phyloP scores from a whole-genome alignment of 768 basidiomycete species.

The Lactarius psammicola region DNA sequence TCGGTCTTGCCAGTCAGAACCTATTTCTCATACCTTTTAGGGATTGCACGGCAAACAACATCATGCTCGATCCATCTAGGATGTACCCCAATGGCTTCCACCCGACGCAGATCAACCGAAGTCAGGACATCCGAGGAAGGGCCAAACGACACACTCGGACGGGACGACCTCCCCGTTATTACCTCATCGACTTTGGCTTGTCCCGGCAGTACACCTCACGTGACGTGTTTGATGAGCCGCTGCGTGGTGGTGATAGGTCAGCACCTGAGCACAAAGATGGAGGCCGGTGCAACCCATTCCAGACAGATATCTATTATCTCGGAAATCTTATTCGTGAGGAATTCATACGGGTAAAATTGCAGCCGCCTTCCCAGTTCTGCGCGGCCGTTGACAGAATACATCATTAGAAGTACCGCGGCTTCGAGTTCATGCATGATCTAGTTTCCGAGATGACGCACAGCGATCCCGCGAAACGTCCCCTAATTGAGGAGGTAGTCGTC shows the following conservation, averaged over 20 bases:
- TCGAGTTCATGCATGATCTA: conserved; percentile 24
- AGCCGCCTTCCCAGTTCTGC: not conserved
- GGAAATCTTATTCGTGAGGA: conserved; percentile 30
- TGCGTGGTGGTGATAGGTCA: conserved; percentile 32
- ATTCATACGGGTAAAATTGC: conserved; percentile 27
- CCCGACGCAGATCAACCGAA: conserved; percentile 10
- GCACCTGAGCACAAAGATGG: conserved; percentile 31
- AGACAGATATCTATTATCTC: conserved; percentile 32
- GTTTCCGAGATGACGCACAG: conserved; percentile 38
- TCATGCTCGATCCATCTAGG: conserved; percentile 22
- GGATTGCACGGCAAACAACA: conserved; percentile 20
- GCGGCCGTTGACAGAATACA: not conserved
- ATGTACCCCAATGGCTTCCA: conserved; percentile 24
- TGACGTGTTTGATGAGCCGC: conserved; percentile 25
- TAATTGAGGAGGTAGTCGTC: conserved; percentile 39
- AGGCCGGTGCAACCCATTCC: conserved; percentile 30
- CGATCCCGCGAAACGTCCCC: conserved; percentile 38
- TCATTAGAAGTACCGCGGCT: conserved; percentile 19
- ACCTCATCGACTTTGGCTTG: conserved; percentile 36
- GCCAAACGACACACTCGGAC: conserved; percentile 32
- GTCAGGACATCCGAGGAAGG: conserved; percentile 12
- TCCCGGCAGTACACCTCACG: conserved; percentile 29
- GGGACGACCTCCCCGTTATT: conserved; percentile 32
- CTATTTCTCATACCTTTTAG: not conserved
- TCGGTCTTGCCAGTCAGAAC: not conserved